Evolutionary conservation across 2,329 filamentous ascomycete species (phyloP), one percentile per base, ranked within the genome.

Genomic region (Beauveria brongniartii): DNA sequence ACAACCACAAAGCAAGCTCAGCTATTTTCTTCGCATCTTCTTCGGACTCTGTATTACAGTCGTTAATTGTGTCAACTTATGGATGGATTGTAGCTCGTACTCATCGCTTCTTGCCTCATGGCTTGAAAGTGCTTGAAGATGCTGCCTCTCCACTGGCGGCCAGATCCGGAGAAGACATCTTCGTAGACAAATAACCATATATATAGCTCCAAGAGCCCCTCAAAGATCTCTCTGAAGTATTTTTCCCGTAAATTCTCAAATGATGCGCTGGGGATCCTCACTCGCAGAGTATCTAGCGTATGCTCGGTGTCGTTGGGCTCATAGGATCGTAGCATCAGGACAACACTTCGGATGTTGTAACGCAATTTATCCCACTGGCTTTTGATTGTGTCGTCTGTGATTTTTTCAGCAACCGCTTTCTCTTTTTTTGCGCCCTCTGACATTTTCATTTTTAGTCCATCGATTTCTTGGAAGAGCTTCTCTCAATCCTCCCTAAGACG

Each of bases 241-340:
- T 8, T 10, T 1, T 22, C 0, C 0, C 26, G 18, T 2, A n/a
- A 2, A 2, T 12, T 9, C 1, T 5, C 7, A 3, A 55, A 34
- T 7, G 6, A 16, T 9, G 8, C 14, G 0, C 5, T 0, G 3
- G 51, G 20, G 3, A 53, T 10, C 0, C 28, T 9, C 9, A 1
- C 6, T 22, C 30, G 48, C 26, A 52, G 12, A 14, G 2, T 16
- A 7, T 12, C 18, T 2, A 37, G 28, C 7, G 18, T 22, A 1
- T 14, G 1, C 3, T n/a, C 5, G 28, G 40, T 3, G 20, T 5
- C 14, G 3, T 26, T 40, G 20, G 10, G 28, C n/a, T 52, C 9
- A 24, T 16, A 37, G 28, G 18, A 52, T 16, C 28, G 34, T n/a
- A 53, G n/a, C 10, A 24, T 41, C 18, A 14, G 6, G 30, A 52